A percentile compares a stretch with the other conserved stretches of the same genome.
phyloP scores from a whole-genome alignment of 192 early-diverging fungal species.

The Entophlyctis helioformis region DNA sequence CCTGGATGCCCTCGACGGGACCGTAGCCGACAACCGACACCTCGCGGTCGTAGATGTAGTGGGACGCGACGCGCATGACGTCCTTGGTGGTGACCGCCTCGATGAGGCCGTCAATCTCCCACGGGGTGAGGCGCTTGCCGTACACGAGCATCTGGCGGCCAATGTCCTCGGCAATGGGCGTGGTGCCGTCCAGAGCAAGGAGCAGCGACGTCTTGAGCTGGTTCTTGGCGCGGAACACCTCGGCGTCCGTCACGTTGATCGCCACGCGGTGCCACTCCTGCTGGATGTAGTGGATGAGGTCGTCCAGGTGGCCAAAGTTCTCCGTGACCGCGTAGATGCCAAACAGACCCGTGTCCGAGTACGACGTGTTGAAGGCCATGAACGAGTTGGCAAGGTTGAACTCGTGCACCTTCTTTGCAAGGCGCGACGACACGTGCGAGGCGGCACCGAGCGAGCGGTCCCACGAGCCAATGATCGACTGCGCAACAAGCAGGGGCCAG shows the following conservation, averaged over 20 bases:
- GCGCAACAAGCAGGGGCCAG: conserved; percentile 89
- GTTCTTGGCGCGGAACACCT: conserved; percentile 96
- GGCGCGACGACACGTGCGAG: conserved; percentile 70
- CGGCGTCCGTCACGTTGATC: conserved; percentile 70
- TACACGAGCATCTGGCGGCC: conserved; percentile 90
- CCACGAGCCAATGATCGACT: conserved; percentile 94
- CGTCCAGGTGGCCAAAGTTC: conserved; percentile 69
- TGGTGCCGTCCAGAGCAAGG: conserved; percentile 85
- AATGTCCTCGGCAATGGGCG: conserved; percentile 93
- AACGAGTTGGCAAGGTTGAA: conserved; percentile 87
- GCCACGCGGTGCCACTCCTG: conserved; percentile 89
- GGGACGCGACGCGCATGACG: conserved; percentile 72
- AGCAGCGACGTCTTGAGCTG: conserved; percentile 93
- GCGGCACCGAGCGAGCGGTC: conserved; percentile 87
- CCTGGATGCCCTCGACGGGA: conserved; percentile 75
- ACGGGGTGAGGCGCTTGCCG: conserved; percentile 80
- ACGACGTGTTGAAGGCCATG: conserved; percentile 99
- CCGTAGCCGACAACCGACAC: conserved; percentile 74
- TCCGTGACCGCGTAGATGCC: conserved; percentile 89
- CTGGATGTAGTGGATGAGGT: conserved; percentile 75
- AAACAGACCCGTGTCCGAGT: conserved; percentile 94
- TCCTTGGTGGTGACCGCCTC: conserved; percentile 74
- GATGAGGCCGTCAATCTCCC: conserved; percentile 78
- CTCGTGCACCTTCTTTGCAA: conserved; percentile 74
- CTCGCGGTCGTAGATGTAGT: conserved; percentile 88